Base-by-base conservation (phyloP, 768 basidiomycete species). In the Serendipita sp. region DNA sequence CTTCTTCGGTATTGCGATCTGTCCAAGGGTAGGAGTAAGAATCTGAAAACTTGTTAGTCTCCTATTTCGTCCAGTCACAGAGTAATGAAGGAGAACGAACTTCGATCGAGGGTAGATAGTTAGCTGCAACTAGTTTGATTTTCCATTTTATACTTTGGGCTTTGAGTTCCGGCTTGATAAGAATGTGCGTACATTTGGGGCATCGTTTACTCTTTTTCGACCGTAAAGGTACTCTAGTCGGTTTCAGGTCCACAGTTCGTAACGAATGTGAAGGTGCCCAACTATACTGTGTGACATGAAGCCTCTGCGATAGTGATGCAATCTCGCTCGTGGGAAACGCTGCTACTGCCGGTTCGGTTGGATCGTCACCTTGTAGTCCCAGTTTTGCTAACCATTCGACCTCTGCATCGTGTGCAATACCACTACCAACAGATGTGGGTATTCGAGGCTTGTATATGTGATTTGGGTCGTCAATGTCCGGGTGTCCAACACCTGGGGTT, bases 131-230 rank as follows among this genome's bases (percentile, higher is more conserved):
- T 62, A 98, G 84, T 74, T 98, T 98, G 75, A 99, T 97, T 75
- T 97, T 97, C 79, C 86, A 97, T 16, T 91, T 83, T 43, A 89
- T 87, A 16, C 90, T 92, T 69, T 92, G 91, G 0, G 93, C 87
- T 72, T 99, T 99, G 71, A 94, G 88, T 72, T 99, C 96, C 2
- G 96, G 96, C 72, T 97, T 96, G 75, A 97, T 96, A 67, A 99
- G 82, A 69, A 98, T 96, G 73, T 98, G 95, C 16, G 89, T 85
- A 72, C 96, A 99, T 1, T 79, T 80, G 13, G 92, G 87, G 75
- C 96, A 99, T 3, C 96, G 90, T 74, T 98, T 98, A 2, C 93
- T 92, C 62, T 88, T 83, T 73, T 97, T 98, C 0, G 92, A 89
- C 68, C 88, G 91, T 0, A 99, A 78, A 0, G 91, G 93, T 68